Conservation (phyloP, 2,329 filamentous ascomycete species). For the Botrytis paeoniae region DNA sequence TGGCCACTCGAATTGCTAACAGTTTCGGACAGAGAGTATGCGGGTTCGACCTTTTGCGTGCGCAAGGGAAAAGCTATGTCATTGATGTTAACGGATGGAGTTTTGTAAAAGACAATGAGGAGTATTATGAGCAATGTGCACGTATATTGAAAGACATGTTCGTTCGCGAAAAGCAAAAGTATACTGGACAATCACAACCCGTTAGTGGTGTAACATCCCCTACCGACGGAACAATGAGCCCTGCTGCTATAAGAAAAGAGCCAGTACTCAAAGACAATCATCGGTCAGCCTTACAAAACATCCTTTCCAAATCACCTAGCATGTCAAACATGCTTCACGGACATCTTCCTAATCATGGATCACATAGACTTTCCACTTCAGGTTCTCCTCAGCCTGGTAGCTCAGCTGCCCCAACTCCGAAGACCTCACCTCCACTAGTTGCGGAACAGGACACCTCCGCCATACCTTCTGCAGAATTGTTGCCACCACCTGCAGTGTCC, state of each 20-base stretch:
- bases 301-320: conserved; percentile 61
- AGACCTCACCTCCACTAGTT: conserved; percentile 31
- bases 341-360: conserved; percentile 39
- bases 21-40: conserved; percentile 94
- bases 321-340: conserved; percentile 52
- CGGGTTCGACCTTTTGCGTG: conserved; percentile 89
- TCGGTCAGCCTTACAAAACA: conserved; percentile 51
- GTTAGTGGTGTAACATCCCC: conserved; percentile 32
- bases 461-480: conserved; percentile 29
- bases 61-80: conserved; percentile 87
- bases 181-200: conserved; percentile 41
- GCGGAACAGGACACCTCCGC: conserved; percentile 29
- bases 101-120: conserved; percentile 98
- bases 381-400: conserved; percentile 44
- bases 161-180: conserved; percentile 69
- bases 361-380: conserved; percentile 41
- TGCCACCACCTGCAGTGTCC: conserved; percentile 33
- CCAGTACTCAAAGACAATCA: conserved; percentile 43
- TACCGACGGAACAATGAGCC: conserved; percentile 25
- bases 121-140: conserved; percentile 92
- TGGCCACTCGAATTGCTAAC: conserved; percentile 84
- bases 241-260: conserved; percentile 27
- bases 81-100: conserved; percentile 99
- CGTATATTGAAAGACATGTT: conserved; percentile 87
- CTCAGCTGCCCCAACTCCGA: conserved; percentile 32